Evolutionary conservation across 2,329 filamentous ascomycete genomes (phyloP), one percentile per base, ranked within the genome.

Genomic region (Penicillium sp.): DNA sequence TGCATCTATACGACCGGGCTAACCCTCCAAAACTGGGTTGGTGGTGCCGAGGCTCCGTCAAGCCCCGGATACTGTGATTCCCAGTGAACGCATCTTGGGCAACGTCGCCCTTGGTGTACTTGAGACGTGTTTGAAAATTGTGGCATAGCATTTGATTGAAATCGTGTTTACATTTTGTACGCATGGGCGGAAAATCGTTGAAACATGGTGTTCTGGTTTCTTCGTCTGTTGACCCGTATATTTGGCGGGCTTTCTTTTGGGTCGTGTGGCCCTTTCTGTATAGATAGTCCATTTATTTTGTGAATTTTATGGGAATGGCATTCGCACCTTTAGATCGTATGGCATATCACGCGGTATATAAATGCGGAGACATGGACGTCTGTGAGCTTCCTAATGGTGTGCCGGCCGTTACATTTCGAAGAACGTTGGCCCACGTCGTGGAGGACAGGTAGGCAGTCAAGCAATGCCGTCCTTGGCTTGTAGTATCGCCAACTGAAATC

Each of bases 1-100:
- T 99, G 97, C 88, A 82, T 83, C 5, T 99, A 99, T 71, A 96
- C 94, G 0, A 97, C 94, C 0, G 79, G 81, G 31, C 77, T 97
- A 63, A 99, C 94, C 0, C 77, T 96, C 43, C 81, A 87, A 67
- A 95, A 89, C 71, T 99, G 94, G 95, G 83, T 89, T 6, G 79
- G 77, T 45, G 79, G 77, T 46, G 83, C 84, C 4, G 70, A 72
- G 16, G 64, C 69, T n/a, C 71, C 71, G 4, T 79, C 79, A 56
- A 63, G 78, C 11, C 83, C 84, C 2, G 83, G 84, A 28, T 88
- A 87, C 67, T 89, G 85, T 67, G 85, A 88, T 63, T 63, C 65
- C 41, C 35, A 53, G 22, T 63, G 49, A 47, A 45, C 41, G 22
- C 18, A 38, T 1, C 46, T 43, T 48, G 27, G 30, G 40, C 30